A percentile compares a stretch with the other conserved stretches of the same genome.
phyloP scores from a whole-genome alignment of 176 grass and related monocot species.

The Ampelocalamus luodianensis region DNA sequence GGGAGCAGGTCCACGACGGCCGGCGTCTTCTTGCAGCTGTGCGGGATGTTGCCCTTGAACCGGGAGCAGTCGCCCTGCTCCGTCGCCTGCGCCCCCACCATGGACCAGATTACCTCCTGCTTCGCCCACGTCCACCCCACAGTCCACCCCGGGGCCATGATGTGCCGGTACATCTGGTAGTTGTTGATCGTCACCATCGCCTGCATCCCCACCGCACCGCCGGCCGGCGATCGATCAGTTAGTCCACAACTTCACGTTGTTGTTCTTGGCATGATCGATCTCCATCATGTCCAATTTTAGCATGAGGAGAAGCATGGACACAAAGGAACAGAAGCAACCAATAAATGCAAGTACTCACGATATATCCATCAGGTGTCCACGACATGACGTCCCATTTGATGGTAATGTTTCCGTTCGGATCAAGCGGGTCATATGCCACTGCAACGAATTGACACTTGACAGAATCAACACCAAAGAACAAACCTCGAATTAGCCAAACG shows the following conservation, averaged over 20 bases:
- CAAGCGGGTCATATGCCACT: conserved; percentile 90
- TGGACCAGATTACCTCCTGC: conserved; percentile 94
- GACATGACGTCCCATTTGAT: conserved; percentile 97
- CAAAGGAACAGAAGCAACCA: not conserved
- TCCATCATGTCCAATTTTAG: not conserved
- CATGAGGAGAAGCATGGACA: not conserved
- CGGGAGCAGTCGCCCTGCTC: conserved; percentile 97
- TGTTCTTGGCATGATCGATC: not conserved
- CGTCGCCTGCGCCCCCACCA: conserved; percentile 87
- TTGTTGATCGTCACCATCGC: conserved; percentile 92
- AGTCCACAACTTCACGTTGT: not conserved
- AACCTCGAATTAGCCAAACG: not conserved
- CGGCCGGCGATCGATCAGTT: not conserved
- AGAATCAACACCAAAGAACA: not conserved
- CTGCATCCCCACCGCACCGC: conserved; percentile 3
- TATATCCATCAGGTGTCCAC: conserved; percentile 95
- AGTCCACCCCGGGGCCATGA: conserved; percentile 83
- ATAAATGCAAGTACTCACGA: conserved; percentile 52
- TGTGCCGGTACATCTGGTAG: conserved; percentile 92
- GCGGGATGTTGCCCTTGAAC: conserved; percentile 85
- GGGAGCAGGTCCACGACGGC: conserved; percentile 84
- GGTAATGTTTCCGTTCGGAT: conserved; percentile 95
- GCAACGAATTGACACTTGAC: not conserved
- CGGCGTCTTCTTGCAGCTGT: conserved; percentile 81
- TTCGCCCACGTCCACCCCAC: conserved; percentile 81